phyloP scores from a whole-genome alignment of 148 eudicot species.

The Camellia granthamiana region DNA sequence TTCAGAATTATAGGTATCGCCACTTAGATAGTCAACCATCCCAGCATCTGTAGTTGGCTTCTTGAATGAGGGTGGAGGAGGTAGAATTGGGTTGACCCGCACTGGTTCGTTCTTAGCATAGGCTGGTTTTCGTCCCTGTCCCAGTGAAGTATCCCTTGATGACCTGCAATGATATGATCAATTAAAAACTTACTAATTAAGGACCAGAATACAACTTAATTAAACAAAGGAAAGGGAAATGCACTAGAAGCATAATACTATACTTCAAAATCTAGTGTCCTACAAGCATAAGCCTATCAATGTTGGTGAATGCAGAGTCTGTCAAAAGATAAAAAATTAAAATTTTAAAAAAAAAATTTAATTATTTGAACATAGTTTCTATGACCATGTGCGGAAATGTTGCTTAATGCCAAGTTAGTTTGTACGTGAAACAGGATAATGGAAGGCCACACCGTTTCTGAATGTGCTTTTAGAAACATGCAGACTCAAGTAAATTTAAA shows the following conservation, averaged over 20 bases:
- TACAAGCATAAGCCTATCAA: conserved; percentile 54
- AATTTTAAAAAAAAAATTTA: no score
- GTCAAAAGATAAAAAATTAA: conserved; percentile 30
- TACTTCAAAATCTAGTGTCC: conserved; percentile 50
- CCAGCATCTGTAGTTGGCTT: conserved; percentile 44
- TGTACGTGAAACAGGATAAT: no score
- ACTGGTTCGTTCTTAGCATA: conserved; percentile 26
- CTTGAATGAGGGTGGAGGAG: conserved; percentile 78
- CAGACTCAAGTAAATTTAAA: neutral
- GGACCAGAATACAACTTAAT: neutral
- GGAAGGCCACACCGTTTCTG: no score
- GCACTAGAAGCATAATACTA: conserved; percentile 10
- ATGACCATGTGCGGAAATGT: no score
- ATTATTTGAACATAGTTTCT: no score
- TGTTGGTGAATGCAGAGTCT: conserved; percentile 50
- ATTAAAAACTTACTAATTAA: neutral
- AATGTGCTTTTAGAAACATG: neutral
- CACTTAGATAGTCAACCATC: conserved; percentile 64
- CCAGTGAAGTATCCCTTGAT: conserved; percentile 61
- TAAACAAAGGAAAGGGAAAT: neutral
- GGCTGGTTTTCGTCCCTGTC: conserved; percentile 38
- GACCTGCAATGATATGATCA: conserved; percentile 44
- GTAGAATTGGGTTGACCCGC: conserved; percentile 53
- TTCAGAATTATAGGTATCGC: conserved; percentile 47
- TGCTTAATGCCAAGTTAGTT: no score